A percentile compares a stretch with the other conserved stretches of the same genome.
phyloP scores from a whole-genome alignment of 352 stramenopile genomes.

The Aphanomyces astaci region DNA sequence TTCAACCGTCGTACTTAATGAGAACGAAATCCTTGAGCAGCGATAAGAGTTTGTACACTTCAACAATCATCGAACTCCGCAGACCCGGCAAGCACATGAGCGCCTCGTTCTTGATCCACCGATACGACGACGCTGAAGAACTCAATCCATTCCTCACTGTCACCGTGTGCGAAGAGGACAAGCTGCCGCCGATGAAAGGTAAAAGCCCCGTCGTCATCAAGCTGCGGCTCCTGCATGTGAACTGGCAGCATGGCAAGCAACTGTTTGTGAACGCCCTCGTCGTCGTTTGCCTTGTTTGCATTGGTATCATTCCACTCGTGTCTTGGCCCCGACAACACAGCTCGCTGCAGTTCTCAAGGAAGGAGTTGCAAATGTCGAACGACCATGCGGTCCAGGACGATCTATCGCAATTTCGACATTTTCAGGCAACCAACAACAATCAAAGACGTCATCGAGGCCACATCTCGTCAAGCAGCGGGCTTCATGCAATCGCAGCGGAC shows the following conservation, averaged over 20 bases:
- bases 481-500: background rate
- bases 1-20: background rate
- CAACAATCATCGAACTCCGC: background rate
- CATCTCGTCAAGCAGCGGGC: background rate
- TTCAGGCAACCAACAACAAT: background rate
- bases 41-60: no score
- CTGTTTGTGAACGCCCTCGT: background rate
- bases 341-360: background rate
- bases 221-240: background rate
- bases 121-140: slow-evolving; percentile 4
- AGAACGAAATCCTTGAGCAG: background rate
- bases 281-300: background rate
- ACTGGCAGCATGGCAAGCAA: slow-evolving; percentile 6
- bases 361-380: background rate
- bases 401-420: background rate
- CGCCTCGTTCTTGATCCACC: slow-evolving; percentile 6
- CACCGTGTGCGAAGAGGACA: background rate
- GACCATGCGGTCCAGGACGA: background rate
- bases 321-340: background rate
- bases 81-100: background rate
- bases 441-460: background rate
- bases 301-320: slow-evolving; percentile 11
- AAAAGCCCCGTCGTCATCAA: slow-evolving; percentile 9
- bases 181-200: background rate
- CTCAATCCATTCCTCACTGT: slow-evolving; percentile 9